phyloP scores from a whole-genome alignment of 2,329 filamentous ascomycete genomes.

The Pseudopithomyces maydicus region DNA sequence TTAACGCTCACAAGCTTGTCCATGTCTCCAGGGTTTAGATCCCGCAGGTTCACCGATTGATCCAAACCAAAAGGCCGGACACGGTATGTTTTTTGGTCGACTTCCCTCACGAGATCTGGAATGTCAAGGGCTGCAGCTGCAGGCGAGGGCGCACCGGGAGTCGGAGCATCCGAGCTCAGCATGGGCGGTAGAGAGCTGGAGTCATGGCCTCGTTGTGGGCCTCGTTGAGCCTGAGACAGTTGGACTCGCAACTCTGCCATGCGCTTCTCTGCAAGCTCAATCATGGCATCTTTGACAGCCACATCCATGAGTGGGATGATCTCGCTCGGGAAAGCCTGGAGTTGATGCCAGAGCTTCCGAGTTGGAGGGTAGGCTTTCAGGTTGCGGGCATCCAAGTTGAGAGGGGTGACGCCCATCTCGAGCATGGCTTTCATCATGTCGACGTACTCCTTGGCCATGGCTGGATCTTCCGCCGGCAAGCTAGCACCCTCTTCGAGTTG shows the following conservation, averaged over 20 bases:
- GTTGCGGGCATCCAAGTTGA: slow-evolving; percentile 89
- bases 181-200: slow-evolving; percentile 76
- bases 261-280: slow-evolving; percentile 82
- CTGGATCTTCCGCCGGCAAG: slow-evolving; percentile 67
- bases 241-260: slow-evolving; percentile 69
- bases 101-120: slow-evolving; percentile 75
- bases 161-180: slow-evolving; percentile 77
- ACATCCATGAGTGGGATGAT: slow-evolving; percentile 97
- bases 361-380: slow-evolving; percentile 92
- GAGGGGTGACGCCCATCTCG: slow-evolving; percentile 77
- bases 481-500: slow-evolving; percentile 74
- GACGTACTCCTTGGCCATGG: slow-evolving; percentile 80
- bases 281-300: slow-evolving; percentile 88
- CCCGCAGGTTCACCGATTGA: slow-evolving; percentile 84
- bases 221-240: slow-evolving; percentile 61
- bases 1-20: slow-evolving; percentile 96
- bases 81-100: slow-evolving; percentile 79
- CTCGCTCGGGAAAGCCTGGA: slow-evolving; percentile 93
- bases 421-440: slow-evolving; percentile 90
- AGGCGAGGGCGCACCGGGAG: slow-evolving; percentile 39
- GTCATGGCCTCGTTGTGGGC: slow-evolving; percentile 50
- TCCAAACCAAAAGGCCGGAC: slow-evolving; percentile 90
- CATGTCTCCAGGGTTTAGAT: slow-evolving; percentile 95
- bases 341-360: slow-evolving; percentile 91
- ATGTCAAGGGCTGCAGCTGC: slow-evolving; percentile 54